Evolutionary conservation across 192 early-diverging fungal species (phyloP).

Genomic region (Coemansia sp.): DNA sequence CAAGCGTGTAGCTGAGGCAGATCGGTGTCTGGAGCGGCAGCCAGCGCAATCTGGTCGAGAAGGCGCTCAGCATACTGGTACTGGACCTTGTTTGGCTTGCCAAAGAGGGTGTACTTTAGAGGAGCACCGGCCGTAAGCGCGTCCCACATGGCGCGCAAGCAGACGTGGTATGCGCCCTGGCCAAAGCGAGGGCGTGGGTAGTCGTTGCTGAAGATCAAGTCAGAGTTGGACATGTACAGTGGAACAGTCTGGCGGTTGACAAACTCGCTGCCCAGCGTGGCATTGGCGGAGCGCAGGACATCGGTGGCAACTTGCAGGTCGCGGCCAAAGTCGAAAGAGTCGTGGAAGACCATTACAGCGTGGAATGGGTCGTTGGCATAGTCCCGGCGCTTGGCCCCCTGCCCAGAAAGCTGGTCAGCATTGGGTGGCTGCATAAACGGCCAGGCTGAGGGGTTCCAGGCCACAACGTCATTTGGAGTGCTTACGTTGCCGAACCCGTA

Average conservation of each 20-base stretch:
- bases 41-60: slow-evolving; percentile 38
- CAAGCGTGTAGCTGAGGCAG: not conserved
- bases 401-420: slow-evolving; percentile 1
- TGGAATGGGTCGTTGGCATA: slow-evolving; percentile 57
- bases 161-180: slow-evolving; percentile 78
- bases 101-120: slow-evolving; percentile 70
- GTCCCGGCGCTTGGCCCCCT: slow-evolving; percentile 9
- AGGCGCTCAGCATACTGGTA: slow-evolving; percentile 68
- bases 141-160: slow-evolving; percentile 69
- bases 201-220: slow-evolving; percentile 82
- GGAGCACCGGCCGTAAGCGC: slow-evolving; percentile 34
- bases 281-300: slow-evolving; percentile 61
- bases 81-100: slow-evolving; percentile 78
- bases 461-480: slow-evolving; percentile 66
- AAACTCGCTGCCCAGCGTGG: slow-evolving; percentile 58
- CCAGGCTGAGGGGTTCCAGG: slow-evolving; percentile 66
- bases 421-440: slow-evolving; percentile 55
- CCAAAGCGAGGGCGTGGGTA: slow-evolving; percentile 74
- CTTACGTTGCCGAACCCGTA: slow-evolving; percentile 74
- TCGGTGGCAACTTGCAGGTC: slow-evolving; percentile 83
- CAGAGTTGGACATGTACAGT: slow-evolving; percentile 76
- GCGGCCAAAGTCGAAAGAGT: slow-evolving; percentile 84
- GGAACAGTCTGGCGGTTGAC: slow-evolving; percentile 59
- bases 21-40: slow-evolving; percentile 14
- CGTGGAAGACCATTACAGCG: slow-evolving; percentile 82